Evolutionary conservation across 2,329 filamentous ascomycete genomes (phyloP), one percentile per base, ranked within the genome.

Genomic region (Blumeriella jaapii): DNA sequence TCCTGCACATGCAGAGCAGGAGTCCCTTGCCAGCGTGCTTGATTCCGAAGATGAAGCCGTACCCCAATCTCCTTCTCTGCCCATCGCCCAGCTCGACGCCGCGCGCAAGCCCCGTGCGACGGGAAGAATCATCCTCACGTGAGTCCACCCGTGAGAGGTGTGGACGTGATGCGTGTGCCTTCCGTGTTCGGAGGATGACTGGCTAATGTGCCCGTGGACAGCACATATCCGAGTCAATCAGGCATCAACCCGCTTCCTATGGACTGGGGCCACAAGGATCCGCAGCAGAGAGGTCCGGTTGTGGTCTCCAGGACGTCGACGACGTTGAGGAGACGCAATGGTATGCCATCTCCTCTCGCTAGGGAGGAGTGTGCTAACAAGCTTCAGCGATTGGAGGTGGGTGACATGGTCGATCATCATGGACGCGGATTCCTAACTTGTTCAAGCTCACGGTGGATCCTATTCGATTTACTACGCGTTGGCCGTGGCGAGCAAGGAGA

Each of bases 401-500:
- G 66, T 16, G 7, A 30, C 14, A 13, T 6, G 8, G 2, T 5
- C 6, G 10, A 11, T 4, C 6, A 6, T 19, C 6, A 3, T 19
- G 7, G 5, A 15, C n/a, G 10, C 7, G 12, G 18, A 6, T 2
- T 3, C 19, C 33, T 36, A 30, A 40, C 33, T 15, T 4, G 13
- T 24, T 71, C 14, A 79, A 51, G 78, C 74, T 39, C 78, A 82
- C 48, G 89, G 91, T 45, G 89, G 91, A 38, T 95, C 86, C 4
- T 96, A 98, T 59, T 86, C 84, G 42, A 89, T 95, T 46, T 96
- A 96, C 63, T 86, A 93, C 55, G 89, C 89, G 14, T 70, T 96
- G 17, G 89, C 89, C 9, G 78, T 96, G 46, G 89, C 89, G 14
- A 91, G 84, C 56, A 87, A 89, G 51, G 82, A 96, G 56, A 71